Evolutionary conservation across 1,139 yeast species (phyloP).

Genomic region (Meyerozyma guilliermondii): DNA sequence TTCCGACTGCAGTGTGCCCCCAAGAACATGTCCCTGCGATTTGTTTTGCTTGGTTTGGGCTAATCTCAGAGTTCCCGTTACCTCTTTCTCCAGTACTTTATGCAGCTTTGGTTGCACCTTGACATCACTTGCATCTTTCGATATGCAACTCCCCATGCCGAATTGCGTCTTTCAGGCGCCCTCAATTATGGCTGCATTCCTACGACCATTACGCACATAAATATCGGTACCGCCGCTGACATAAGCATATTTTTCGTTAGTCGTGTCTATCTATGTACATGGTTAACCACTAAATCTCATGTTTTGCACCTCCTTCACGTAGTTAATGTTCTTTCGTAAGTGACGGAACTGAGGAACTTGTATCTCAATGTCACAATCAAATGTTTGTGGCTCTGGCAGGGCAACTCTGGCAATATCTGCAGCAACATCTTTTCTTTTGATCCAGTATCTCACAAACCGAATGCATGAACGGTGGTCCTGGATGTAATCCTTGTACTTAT

Average conservation of each 20-base stretch:
- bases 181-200: neutral
- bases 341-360: slow-evolving; percentile 21
- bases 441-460: slow-evolving; percentile 32
- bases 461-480: slow-evolving; percentile 31
- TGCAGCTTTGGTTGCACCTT: neutral
- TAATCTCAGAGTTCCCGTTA: neutral
- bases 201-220: neutral
- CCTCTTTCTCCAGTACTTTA: neutral
- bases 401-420: slow-evolving; percentile 18
- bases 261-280: neutral
- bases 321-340: slow-evolving; percentile 28
- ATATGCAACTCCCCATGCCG: neutral
- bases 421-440: slow-evolving; percentile 19
- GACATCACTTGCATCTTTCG: neutral
- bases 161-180: neutral
- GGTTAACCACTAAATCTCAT: neutral
- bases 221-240: neutral
- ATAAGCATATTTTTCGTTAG: neutral
- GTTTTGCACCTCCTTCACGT: slow-evolving; percentile 6
- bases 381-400: slow-evolving; percentile 14
- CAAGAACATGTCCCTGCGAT: neutral
- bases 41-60: neutral
- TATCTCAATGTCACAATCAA: slow-evolving; percentile 16
- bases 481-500: slow-evolving; percentile 42
- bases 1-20: slow-evolving; percentile 1